Evolutionary conservation across 2,329 filamentous ascomycete genomes (phyloP), one percentile per base, ranked within the genome.

Genomic region (Ceratocystis lukuohia): DNA sequence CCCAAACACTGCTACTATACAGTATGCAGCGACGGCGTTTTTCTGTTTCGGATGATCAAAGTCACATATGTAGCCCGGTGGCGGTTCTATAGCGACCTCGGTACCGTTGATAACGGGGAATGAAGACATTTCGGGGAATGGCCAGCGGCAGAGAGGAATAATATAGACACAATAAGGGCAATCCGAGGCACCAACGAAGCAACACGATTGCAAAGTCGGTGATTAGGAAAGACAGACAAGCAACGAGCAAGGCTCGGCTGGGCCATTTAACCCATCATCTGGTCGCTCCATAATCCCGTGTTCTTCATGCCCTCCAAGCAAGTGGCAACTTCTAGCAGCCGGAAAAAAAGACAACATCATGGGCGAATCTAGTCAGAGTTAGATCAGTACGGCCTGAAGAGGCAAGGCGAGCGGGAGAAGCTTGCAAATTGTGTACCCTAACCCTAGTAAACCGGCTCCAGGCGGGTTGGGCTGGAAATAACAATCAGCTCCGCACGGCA

Each of bases 101-200:
- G 59, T 61, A 41, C 59, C 59, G 17, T 61, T 41, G n/a, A 61
- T 37, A 61, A 37, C 41, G 12, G 59, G 59, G 6, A 50, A 50
- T 1, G 48, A 22, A 50, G 48, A 25, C 48, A 50, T 50, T 20
- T 50, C 5, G 8, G 22, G n/a, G 10, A 3, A 20, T n/a, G 1
- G 5, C n/a, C 46, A 48, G 20, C n/a, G 20, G 17, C 46, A 48
- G 0, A 5, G 6, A 17, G 3, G 20, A 6, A 25, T 41, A 41
- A 41, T 15, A 41, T 41, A 25, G 46, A 50, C 48, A 10, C n/a
- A 15, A 15, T 15, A 41, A 41, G 12, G 37, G 37, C 37, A 41
- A 4, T 0, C 37, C 37, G 10, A 12, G 37, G 37, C 8, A 12
- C 37, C 12, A 41, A 50, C 20, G 6, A 50, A 20, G 6, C 8